phyloP scores from a whole-genome alignment of 306 rosid genomes.

The Dryas alaskensis region DNA sequence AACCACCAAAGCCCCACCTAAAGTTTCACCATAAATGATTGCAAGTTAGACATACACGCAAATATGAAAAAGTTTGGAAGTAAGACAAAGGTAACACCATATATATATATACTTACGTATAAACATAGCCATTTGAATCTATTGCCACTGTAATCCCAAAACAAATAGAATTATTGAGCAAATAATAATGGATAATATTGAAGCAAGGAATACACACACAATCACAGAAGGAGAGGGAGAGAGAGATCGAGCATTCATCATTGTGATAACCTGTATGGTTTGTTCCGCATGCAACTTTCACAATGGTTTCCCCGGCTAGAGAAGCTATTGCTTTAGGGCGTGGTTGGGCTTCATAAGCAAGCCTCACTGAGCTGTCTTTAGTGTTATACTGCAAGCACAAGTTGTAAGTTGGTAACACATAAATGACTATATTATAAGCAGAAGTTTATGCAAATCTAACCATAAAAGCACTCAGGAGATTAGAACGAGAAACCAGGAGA shows the following conservation, averaged over 20 bases:
- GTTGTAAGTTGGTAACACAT: too few species aligned
- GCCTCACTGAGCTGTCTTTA: conserved; percentile 87
- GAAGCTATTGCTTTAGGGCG: conserved; percentile 82
- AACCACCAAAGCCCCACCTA: conserved; percentile 99
- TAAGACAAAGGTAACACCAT: not conserved
- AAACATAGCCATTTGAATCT: conserved; percentile 82
- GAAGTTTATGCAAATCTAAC: too few species aligned
- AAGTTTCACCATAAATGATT: conserved; percentile 17
- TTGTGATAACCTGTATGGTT: conserved; percentile 76
- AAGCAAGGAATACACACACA: not conserved
- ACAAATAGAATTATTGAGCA: conserved; percentile 15
- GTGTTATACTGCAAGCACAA: conserved; percentile 77
- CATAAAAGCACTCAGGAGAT: too few species aligned
- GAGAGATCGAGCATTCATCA: not conserved
- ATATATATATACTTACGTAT: conserved; percentile 66
- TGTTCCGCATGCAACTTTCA: conserved; percentile 90
- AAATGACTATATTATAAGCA: too few species aligned
- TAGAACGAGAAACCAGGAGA: too few species aligned
- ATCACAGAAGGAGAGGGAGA: not conserved
- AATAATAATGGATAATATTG: not conserved
- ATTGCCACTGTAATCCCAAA: conserved; percentile 72
- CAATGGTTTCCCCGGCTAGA: conserved; percentile 78
- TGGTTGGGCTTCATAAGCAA: conserved; percentile 97
- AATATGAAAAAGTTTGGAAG: conserved; percentile 9
- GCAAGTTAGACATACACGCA: conserved; percentile 21